phyloP scores from a whole-genome alignment of 306 rosid species.

The Fagus sylvatica region DNA sequence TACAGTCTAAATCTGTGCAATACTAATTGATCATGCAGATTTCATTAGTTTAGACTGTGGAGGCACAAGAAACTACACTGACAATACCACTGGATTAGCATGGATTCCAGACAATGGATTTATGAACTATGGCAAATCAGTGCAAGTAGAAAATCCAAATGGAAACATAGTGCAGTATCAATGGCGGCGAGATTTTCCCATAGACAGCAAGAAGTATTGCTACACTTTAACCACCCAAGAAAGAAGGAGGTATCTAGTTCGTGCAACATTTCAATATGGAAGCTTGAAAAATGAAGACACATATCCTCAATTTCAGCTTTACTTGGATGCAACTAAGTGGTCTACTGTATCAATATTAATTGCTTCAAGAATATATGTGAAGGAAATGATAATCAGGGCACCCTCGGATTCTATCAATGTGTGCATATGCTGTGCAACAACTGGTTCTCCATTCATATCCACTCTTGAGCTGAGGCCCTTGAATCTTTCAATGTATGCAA shows the following conservation, averaged over 20 bases:
- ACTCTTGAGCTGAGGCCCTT: slow-evolving; percentile 88
- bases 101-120: slow-evolving; percentile 73
- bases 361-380: slow-evolving; percentile 71
- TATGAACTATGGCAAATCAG: slow-evolving; percentile 55
- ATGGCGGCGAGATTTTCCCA: slow-evolving; percentile 74
- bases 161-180: slow-evolving; percentile 58
- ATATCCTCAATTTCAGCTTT: slow-evolving; percentile 86
- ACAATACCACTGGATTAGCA: slow-evolving; percentile 59
- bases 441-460: slow-evolving; percentile 90
- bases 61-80: slow-evolving; percentile 69
- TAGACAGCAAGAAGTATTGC: slow-evolving; percentile 69
- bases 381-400: slow-evolving; percentile 86
- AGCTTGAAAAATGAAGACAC: slow-evolving; percentile 74
- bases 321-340: slow-evolving; percentile 86
- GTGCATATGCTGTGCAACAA: slow-evolving; percentile 86
- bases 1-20: slow-evolving; percentile 25
- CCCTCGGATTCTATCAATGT: slow-evolving; percentile 71
- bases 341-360: slow-evolving; percentile 76
- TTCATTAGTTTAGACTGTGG: slow-evolving; percentile 89
- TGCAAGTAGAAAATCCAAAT: slow-evolving; percentile 51
- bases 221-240: slow-evolving; percentile 67
- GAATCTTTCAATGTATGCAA: slow-evolving; percentile 91
- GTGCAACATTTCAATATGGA: slow-evolving; percentile 89
- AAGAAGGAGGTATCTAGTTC: slow-evolving; percentile 71
- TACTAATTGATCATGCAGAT: slow-evolving; percentile 46